Evolutionary conservation across 257 asterid genomes (phyloP), one percentile per base, ranked within the genome.

Genomic region (Solanum tacnaense): DNA sequence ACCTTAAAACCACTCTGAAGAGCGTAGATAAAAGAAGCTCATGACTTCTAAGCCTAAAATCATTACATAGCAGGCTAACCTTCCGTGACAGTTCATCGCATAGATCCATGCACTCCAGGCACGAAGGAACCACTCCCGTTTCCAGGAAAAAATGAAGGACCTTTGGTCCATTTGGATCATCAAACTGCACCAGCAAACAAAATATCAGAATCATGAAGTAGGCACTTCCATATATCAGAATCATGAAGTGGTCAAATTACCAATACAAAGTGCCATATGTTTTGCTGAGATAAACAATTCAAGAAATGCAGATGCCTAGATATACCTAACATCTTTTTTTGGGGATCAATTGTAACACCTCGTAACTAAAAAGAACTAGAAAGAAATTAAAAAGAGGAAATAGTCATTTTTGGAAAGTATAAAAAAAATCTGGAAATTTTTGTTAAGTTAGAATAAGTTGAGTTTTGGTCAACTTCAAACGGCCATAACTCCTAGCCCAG

Each of bases 81-180:
- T 34, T 85, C 6, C 7, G 49, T 15, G 88, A 27, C 8, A 16
- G 44, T 27, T 20, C 88, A 70, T 85, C 83, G 12, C 88, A 86
- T 18, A 2, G 25, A 21, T 85, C 88, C 75, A 85, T 88, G 60
- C 90, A 88, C 12, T 5, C 13, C 3, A 85, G 88, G 36, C 79
- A 85, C 60, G 46, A n/a, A 13, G 90, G 90, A n/a, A 75, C 85
- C 18, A 76, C 23, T 39, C 67, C 75, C 9, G 90, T 20, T 27
- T 88, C 58, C 8, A 88, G 44, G 20, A 84, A 83, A 85, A 84
- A 85, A 62, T 75, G 44, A 41, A 88, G 71, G 31, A 65, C 25
- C 27, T 7, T 9, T 31, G 25, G 16, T 3, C 70, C 86, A 32
- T 58, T 13, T 75, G 36, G 58, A 74, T 44, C 88, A 44, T 88